Base-by-base conservation (phyloP, 2,329 filamentous ascomycete genomes). In the Clarireedia homoeocarpa region DNA sequence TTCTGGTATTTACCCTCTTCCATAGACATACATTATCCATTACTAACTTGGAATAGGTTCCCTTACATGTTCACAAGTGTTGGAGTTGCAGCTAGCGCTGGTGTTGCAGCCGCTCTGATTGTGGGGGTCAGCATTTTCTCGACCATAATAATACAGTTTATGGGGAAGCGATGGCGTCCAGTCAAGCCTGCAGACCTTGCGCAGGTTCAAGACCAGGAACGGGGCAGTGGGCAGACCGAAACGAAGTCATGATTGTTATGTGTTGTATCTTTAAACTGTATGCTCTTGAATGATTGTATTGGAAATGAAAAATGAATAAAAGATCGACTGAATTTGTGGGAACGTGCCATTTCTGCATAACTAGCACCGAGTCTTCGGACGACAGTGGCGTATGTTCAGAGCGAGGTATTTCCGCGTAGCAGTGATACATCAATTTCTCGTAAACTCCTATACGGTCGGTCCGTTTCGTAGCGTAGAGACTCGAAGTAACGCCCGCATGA, bases 1-100 rank as follows among this genome's bases (percentile, higher is more conserved):
- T 56, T 56, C 49, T 56, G 55, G 55, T 53, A 52, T 26, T 26
- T 26, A 5, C 20, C 17, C 3, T 9, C 26, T 20, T 2, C 20
- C 6, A 24, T 1, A 2, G n/a, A 3, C 2, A 30, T 34, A 34
- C 14, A 1, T 3, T 6, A 17, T 38, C 4, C 12, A 7, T 20
- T 54, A 30, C 45, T 7, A 17, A 4, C 15, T 9, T 3, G 3
- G 24, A 23, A 7, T 24, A 66, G 66, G 67, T 73, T 75, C 55
- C 72, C 72, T 0, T 49, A 67, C 24, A 71, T 74, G 70, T 72
- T 75, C 46, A 63, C 67, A 3, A 63, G 62, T 4, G 57, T 72
- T 3, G 69, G 72, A 0, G 44, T 73, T 4, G 60, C 62, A 12
- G 65, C 61, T 3, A 72, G 68, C 15, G 69, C 70, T 2, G 73